Conservation (phyloP, 1,139 yeast species). For the Casaregolazyma lundiana region DNA sequence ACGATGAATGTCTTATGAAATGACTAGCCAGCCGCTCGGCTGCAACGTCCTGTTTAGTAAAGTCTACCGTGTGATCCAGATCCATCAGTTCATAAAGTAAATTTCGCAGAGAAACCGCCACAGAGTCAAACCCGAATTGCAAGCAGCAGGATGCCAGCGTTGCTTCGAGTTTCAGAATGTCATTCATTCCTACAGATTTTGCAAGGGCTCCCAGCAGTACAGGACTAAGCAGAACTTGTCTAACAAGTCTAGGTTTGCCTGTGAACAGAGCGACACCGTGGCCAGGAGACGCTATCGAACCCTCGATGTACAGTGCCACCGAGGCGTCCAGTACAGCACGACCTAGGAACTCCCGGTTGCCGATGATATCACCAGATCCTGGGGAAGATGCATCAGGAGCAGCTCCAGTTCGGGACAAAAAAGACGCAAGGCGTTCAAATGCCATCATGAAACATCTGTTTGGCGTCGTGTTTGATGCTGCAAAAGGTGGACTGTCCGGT, state of each 20-base stretch:
- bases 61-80: conserved; percentile 36
- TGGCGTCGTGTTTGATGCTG: neutral
- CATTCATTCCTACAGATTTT: conserved; percentile 34
- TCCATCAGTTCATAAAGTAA: conserved; percentile 60
- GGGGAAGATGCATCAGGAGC: neutral
- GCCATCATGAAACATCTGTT: conserved; percentile 10
- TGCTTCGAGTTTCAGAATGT: conserved; percentile 51
- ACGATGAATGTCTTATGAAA: conserved; percentile 10
- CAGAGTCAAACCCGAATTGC: conserved; percentile 73
- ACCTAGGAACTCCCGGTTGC: conserved; percentile 52
- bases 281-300: conserved; percentile 8
- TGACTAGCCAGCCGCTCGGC: conserved; percentile 15
- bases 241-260: conserved; percentile 12
- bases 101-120: conserved; percentile 60
- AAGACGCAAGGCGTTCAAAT: conserved; percentile 13
- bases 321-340: conserved; percentile 50
- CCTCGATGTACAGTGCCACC: conserved; percentile 56
- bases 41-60: conserved; percentile 8
- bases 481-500: neutral
- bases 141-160: conserved; percentile 66
- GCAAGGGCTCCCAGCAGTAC: conserved; percentile 26
- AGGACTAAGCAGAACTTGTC: conserved; percentile 16
- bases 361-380: neutral
- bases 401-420: conserved; percentile 4
- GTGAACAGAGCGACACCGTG: conserved; percentile 4